Evolutionary conservation across 768 basidiomycete species (phyloP).

Genomic region (Boletales sp.): DNA sequence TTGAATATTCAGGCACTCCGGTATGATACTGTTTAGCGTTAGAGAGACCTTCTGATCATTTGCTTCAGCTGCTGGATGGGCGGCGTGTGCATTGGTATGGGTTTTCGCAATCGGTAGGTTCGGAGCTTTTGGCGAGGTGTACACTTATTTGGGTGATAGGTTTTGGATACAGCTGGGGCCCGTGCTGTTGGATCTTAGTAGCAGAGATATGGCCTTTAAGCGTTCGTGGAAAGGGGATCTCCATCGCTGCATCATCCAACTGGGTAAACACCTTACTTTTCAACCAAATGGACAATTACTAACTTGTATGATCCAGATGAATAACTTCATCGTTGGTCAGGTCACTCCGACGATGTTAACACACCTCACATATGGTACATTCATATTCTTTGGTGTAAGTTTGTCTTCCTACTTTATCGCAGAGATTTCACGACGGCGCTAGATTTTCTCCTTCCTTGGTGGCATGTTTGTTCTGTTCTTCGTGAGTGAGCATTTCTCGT

Average conservation of each 20-base stretch:
- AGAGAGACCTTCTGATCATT: not conserved
- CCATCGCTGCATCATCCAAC: conserved; percentile 72
- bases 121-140: not conserved
- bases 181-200: conserved; percentile 74
- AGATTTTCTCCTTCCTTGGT: conserved; percentile 65
- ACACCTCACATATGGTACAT: conserved; percentile 66
- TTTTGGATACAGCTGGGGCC: conserved; percentile 80
- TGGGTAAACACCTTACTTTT: conserved; percentile 43
- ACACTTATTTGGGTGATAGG: conserved; percentile 24
- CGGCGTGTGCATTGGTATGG: conserved; percentile 67
- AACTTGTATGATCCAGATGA: conserved; percentile 46
- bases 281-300: not conserved
- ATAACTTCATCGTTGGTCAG: conserved; percentile 57
- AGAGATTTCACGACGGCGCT: conserved; percentile 3
- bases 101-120: conserved; percentile 61
- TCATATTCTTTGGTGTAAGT: conserved; percentile 71
- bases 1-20: not conserved
- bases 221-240: conserved; percentile 71
- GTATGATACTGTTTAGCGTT: not conserved
- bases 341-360: conserved; percentile 70
- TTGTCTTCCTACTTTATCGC: not conserved
- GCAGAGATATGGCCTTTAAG: conserved; percentile 73
- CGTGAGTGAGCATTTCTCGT: conserved; percentile 34
- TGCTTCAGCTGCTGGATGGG: conserved; percentile 62
- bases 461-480: conserved; percentile 64